Percentiles rank a stretch among this genome's conserved stretches.
Evolutionary conservation across 768 basidiomycete genomes (phyloP).

Genomic region (Lanmaoa pseudosensibilis): DNA sequence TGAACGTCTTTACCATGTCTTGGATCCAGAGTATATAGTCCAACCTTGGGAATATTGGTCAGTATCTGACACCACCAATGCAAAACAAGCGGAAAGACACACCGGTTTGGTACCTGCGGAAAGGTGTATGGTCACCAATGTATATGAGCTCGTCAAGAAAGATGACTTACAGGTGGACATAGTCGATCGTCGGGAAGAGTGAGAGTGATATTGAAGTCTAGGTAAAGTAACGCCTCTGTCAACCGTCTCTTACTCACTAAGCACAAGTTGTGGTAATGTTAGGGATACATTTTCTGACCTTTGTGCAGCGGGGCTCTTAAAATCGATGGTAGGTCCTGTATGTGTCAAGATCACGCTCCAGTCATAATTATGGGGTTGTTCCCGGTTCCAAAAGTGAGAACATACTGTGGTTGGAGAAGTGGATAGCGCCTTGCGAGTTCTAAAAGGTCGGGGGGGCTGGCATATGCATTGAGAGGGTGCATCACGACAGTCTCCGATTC

Average conservation of each 20-base stretch:
- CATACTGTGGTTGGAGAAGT: constrained; percentile 55
- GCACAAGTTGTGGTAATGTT: background rate
- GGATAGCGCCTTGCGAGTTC: constrained; percentile 58
- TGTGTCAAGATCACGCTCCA: constrained; percentile 29
- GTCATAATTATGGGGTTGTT: constrained; percentile 4
- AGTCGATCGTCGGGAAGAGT: constrained; percentile 68
- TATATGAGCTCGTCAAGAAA: background rate
- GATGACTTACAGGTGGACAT: constrained; percentile 75
- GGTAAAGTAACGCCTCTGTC: constrained; percentile 73
- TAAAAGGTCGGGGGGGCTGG: constrained; percentile 54
- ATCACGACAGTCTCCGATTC: too few relatives aligned
- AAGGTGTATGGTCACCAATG: background rate
- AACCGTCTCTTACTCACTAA: constrained; percentile 52
- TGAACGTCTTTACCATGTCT: constrained; percentile 52
- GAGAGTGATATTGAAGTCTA: constrained; percentile 70
- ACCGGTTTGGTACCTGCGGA: constrained; percentile 73
- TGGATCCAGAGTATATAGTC: constrained; percentile 89
- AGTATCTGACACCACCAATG: background rate
- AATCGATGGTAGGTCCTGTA: constrained; percentile 59
- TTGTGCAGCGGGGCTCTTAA: constrained; percentile 68
- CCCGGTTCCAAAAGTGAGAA: background rate
- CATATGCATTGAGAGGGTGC: constrained; percentile 53
- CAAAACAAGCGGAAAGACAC: background rate
- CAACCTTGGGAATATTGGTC: constrained; percentile 44
- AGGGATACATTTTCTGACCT: constrained; percentile 42